phyloP scores from a whole-genome alignment of 176 grass and related monocot species.

The Juncus effusus region DNA sequence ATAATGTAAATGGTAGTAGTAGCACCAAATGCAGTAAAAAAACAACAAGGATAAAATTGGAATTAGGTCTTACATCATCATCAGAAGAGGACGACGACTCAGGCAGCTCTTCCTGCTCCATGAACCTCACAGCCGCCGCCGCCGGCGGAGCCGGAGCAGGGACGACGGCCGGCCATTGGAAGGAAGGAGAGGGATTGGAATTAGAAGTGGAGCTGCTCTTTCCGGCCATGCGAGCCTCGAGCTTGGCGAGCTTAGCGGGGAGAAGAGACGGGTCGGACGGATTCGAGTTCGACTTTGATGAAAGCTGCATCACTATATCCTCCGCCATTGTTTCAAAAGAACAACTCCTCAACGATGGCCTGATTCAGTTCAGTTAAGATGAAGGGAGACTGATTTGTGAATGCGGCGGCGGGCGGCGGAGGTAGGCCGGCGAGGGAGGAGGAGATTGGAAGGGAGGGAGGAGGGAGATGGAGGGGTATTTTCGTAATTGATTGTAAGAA shows the following conservation, averaged over 20 bases:
- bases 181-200: constrained; percentile 31
- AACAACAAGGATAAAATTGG: neutral
- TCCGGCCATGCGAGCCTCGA: constrained; percentile 96
- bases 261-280: constrained; percentile 51
- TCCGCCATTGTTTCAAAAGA: constrained; percentile 58
- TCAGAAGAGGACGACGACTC: constrained; percentile 82
- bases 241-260: constrained; percentile 86
- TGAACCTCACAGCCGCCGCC: constrained; percentile 31
- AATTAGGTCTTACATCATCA: constrained; percentile 81
- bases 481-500: constrained; percentile 21
- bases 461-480: constrained; percentile 28
- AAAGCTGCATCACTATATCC: constrained; percentile 95
- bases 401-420: constrained; percentile 10
- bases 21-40: neutral
- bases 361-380: neutral
- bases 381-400: neutral
- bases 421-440: constrained; percentile 12
- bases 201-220: constrained; percentile 64
- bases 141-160: constrained; percentile 19
- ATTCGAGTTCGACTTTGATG: constrained; percentile 79
- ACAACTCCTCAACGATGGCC: constrained; percentile 17
- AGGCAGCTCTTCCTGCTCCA: constrained; percentile 74
- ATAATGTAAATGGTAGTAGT: constrained; percentile 7
- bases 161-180: constrained; percentile 37
- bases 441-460: constrained; percentile 15